Evolutionary conservation across 2,329 filamentous ascomycete species (phyloP).

Genomic region (Ceratocystis lukuohia): DNA sequence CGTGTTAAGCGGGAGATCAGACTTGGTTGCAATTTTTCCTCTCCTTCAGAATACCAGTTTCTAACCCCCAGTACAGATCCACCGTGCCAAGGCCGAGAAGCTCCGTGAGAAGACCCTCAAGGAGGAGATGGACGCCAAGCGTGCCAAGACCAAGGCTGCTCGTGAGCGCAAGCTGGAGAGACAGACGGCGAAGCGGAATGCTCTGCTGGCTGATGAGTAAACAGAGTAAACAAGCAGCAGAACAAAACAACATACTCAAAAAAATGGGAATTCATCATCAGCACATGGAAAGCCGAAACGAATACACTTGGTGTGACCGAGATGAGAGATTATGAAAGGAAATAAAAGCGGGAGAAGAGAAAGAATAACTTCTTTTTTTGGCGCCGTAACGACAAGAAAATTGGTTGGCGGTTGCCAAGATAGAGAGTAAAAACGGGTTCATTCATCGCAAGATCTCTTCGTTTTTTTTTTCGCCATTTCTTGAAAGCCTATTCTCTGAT

Average conservation of each 20-base stretch:
- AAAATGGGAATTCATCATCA: conserved; percentile 20
- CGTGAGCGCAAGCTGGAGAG: conserved; percentile 97
- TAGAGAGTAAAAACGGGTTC: conserved; percentile 8
- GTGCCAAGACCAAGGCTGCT: conserved; percentile 99
- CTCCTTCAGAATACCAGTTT: background rate
- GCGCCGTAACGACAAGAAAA: background rate
- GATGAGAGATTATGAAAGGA: conserved; percentile 21
- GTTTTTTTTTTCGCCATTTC: background rate
- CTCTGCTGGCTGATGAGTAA: conserved; percentile 56
- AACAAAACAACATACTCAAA: conserved; percentile 20
- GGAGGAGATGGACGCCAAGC: conserved; percentile 99
- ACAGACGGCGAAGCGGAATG: conserved; percentile 77
- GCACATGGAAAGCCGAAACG: conserved; percentile 22
- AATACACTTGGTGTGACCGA: conserved; percentile 20
- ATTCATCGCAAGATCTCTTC: conserved; percentile 2
- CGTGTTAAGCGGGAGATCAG: background rate
- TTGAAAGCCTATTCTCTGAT: background rate
- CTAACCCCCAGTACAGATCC: conserved; percentile 52
- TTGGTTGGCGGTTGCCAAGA: background rate
- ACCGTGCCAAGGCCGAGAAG: conserved; percentile 99
- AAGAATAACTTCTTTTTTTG: too few species aligned
- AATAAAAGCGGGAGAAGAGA: conserved; percentile 18
- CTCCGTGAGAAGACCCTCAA: conserved; percentile 87
- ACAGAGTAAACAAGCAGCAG: conserved; percentile 19
- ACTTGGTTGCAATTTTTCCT: background rate